Percentiles rank a stretch among this genome's conserved stretches.
phyloP scores from a whole-genome alignment of 2,329 filamentous ascomycete genomes.

The Emericellopsis atlantica region DNA sequence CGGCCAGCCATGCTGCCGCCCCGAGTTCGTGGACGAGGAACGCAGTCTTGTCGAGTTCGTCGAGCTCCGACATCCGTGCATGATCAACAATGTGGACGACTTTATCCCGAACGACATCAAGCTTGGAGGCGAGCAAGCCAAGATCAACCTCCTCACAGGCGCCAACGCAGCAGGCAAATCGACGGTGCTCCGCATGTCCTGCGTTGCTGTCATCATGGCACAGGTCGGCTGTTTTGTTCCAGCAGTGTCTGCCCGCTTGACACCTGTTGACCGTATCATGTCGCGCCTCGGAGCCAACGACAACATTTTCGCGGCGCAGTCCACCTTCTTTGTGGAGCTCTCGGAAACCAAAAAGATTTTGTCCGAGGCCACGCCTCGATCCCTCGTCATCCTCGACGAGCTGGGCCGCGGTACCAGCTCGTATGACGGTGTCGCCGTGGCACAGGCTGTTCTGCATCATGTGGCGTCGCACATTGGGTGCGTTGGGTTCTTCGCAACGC shows the following conservation, averaged over 20 bases:
- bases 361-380: conserved; percentile 83
- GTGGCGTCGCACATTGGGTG: conserved; percentile 88
- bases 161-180: conserved; percentile 97
- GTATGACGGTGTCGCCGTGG: conserved; percentile 93
- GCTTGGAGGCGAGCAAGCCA: conserved; percentile 68
- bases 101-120: conserved; percentile 94
- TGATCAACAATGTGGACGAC: conserved; percentile 76
- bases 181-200: conserved; percentile 92
- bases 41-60: conserved; percentile 83
- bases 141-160: conserved; percentile 85
- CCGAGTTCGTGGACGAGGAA: conserved; percentile 73
- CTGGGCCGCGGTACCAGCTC: conserved; percentile 88
- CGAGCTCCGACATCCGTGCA: conserved; percentile 89
- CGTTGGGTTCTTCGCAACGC: conserved; percentile 92
- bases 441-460: conserved; percentile 94
- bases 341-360: conserved; percentile 98
- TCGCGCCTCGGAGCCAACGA: conserved; percentile 93
- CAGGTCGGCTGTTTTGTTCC: conserved; percentile 93
- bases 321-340: conserved; percentile 95
- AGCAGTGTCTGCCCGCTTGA: conserved; percentile 68
- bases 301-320: conserved; percentile 97
- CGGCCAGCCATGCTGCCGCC: conserved; percentile 79
- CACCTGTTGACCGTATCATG: conserved; percentile 95
- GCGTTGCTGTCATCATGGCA: conserved; percentile 91
- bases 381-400: conserved; percentile 92